Conservation (phyloP, 768 basidiomycete genomes). For the Boletellus emodensis region DNA sequence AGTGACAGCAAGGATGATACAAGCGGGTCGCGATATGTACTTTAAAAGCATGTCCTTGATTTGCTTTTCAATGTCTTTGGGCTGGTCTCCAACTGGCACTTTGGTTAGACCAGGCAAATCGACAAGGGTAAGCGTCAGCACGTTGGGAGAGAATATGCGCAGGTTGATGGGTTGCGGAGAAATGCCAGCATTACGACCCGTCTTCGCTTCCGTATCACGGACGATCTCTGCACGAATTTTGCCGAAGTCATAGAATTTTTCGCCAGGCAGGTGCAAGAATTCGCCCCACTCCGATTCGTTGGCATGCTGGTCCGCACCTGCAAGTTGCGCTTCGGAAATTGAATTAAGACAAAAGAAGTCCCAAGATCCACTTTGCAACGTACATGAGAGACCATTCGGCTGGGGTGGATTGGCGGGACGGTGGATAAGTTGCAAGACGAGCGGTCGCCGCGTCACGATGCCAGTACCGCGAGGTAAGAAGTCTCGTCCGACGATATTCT, state of each 20-base stretch:
- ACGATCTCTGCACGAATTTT: conserved; percentile 97
- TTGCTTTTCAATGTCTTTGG: conserved; percentile 95
- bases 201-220: conserved; percentile 96
- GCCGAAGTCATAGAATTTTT: conserved; percentile 97
- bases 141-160: conserved; percentile 95
- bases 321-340: conserved; percentile 28
- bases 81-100: conserved; percentile 95
- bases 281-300: conserved; percentile 99
- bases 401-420: conserved; percentile 52
- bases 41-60: conserved; percentile 95
- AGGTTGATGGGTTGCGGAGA: conserved; percentile 97
- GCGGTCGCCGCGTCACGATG: conserved; percentile 94
- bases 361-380: conserved; percentile 17
- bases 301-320: conserved; percentile 63
- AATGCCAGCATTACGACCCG: conserved; percentile 96
- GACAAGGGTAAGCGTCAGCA: conserved; percentile 94
- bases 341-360: neutral
- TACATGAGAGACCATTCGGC: conserved; percentile 44
- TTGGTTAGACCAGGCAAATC: conserved; percentile 96
- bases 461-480: conserved; percentile 98
- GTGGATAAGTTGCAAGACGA: conserved; percentile 95
- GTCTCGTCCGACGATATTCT: conserved; percentile 98
- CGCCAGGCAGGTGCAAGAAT: conserved; percentile 92
- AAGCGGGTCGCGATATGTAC: conserved; percentile 92
- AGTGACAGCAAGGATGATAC: conserved; percentile 95